Percentiles rank a stretch among this genome's conserved stretches.
These are phyloP conservation scores for Botrytis byssoidea DNA, from an alignment of 2,329 filamentous ascomycete genomes.

Conservation along the genomic window DNA sequence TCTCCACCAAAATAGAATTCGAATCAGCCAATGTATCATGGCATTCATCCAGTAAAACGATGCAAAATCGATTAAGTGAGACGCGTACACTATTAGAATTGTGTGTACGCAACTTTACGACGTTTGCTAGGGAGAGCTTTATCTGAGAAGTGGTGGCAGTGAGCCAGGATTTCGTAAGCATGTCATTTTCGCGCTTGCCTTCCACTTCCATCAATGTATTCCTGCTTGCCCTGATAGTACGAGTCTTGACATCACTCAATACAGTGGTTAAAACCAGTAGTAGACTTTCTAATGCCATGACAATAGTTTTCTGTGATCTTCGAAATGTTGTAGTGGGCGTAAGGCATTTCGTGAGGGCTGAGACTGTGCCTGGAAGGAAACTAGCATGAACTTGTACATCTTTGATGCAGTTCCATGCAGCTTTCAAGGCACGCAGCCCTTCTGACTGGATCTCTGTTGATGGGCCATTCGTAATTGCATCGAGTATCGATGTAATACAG, in stretches of 20 bases:
- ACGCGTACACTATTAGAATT: constrained; percentile 66
- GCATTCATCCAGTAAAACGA: constrained; percentile 76
- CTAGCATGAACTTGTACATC: constrained; percentile 75
- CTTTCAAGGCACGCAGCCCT: constrained; percentile 63
- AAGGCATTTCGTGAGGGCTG: constrained; percentile 68
- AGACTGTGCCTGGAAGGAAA: constrained; percentile 86
- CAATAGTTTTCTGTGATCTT: constrained; percentile 62
- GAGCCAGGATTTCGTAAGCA: constrained; percentile 60
- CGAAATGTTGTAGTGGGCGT: constrained; percentile 66
- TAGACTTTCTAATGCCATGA: constrained; percentile 59
- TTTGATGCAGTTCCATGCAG: constrained; percentile 62
- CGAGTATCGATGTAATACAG: constrained; percentile 75
- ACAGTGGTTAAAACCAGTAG: constrained; percentile 53
- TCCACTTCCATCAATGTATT: constrained; percentile 32
- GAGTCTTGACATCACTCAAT: constrained; percentile 56
- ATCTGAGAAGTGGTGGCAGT: constrained; percentile 77
- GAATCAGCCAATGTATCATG: constrained; percentile 69
- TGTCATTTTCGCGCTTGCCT: constrained; percentile 41
- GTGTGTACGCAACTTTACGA: constrained; percentile 73
- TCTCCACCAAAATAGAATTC: constrained; percentile 72
- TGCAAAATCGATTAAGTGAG: constrained; percentile 68
- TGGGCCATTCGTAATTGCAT: constrained; percentile 63
- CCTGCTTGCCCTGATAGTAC: constrained; percentile 38
- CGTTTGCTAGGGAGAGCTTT: constrained; percentile 74
- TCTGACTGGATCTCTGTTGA: constrained; percentile 69